phyloP scores from a whole-genome alignment of 345 rosid species.

The Citrus australasica region DNA sequence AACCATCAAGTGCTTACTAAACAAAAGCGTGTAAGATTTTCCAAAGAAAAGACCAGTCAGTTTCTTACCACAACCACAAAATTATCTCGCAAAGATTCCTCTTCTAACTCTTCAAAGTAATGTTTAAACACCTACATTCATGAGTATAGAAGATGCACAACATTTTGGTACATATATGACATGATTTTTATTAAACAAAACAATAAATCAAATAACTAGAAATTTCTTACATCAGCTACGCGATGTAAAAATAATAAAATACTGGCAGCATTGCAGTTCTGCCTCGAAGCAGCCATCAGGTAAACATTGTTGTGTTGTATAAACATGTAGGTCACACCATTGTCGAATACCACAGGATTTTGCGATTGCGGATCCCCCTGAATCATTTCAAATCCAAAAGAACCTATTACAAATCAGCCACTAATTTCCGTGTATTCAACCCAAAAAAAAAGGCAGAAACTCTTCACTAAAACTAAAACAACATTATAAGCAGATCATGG shows the following conservation, averaged over 20 bases:
- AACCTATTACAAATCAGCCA: not conserved
- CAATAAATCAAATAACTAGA: not conserved
- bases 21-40: not conserved
- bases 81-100: constrained; percentile 77
- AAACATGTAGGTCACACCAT: constrained; percentile 66
- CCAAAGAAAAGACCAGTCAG: not conserved
- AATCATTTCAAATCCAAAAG: constrained; percentile 7
- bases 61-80: constrained; percentile 74
- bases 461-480: not conserved
- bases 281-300: constrained; percentile 63
- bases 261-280: constrained; percentile 78
- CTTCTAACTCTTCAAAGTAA: constrained; percentile 79
- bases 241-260: constrained; percentile 62
- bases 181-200: not conserved
- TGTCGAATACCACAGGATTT: constrained; percentile 74
- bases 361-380: constrained; percentile 72
- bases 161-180: not conserved
- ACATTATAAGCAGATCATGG: not conserved
- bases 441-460: not conserved
- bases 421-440: not conserved
- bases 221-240: constrained; percentile 48
- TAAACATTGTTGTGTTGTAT: constrained; percentile 69
- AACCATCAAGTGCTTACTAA: not conserved
- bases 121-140: constrained; percentile 60
- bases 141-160: not conserved